These are phyloP conservation scores for Pulveroboletus sp. DNA, from an alignment of 768 basidiomycete species.

Conservation along the genomic window DNA sequence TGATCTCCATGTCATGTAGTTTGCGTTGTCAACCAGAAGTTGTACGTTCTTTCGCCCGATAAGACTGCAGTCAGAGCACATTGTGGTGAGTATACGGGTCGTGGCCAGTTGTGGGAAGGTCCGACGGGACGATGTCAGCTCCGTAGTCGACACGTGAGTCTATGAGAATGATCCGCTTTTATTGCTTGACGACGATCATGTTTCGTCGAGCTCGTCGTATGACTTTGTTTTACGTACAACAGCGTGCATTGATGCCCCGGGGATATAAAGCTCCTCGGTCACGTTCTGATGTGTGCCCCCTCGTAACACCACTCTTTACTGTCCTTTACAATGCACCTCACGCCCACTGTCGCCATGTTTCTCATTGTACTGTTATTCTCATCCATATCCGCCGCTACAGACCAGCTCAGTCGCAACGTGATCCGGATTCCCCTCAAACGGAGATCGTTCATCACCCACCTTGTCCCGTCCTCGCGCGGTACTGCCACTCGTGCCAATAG, in stretches of 20 bases:
- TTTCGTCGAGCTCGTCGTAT: too few relatives aligned
- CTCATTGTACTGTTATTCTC: slow-evolving; percentile 16
- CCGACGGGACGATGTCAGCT: too few relatives aligned
- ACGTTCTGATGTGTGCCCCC: not conserved
- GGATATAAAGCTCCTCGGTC: not conserved
- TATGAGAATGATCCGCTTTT: too few relatives aligned
- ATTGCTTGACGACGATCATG: too few relatives aligned
- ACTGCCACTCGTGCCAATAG: not conserved
- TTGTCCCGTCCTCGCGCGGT: not conserved
- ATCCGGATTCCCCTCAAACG: slow-evolving; percentile 24
- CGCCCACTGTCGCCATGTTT: slow-evolving; percentile 8
- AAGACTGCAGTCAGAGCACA: not conserved
- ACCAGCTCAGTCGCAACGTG: not conserved
- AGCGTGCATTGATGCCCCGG: too few relatives aligned
- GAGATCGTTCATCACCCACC: slow-evolving; percentile 9
- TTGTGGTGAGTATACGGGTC: not conserved
- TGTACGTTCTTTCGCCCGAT: slow-evolving; percentile 10
- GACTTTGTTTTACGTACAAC: too few relatives aligned
- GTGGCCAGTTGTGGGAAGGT: not conserved
- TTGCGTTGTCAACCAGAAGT: slow-evolving; percentile 10
- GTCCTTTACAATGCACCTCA: slow-evolving; percentile 18
- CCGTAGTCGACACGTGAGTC: too few relatives aligned
- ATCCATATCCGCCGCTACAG: slow-evolving; percentile 2
- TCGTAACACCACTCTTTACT: not conserved
- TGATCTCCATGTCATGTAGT: slow-evolving; percentile 34